These are phyloP conservation scores for Symbiodinium natans DNA, from an alignment of 73 alveolate genomes.

Conservation along the genomic window DNA sequence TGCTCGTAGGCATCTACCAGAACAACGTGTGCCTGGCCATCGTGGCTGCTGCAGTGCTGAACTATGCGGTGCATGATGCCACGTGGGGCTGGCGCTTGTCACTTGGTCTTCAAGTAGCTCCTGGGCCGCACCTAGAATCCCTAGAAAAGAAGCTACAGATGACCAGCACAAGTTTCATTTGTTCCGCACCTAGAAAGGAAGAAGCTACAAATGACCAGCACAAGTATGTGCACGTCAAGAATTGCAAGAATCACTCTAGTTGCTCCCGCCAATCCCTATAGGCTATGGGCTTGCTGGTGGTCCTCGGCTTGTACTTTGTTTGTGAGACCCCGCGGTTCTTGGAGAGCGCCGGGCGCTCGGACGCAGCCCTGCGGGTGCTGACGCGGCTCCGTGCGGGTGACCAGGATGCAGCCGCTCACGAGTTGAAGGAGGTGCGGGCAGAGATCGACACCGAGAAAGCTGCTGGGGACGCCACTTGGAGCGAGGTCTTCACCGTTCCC, in stretches of 20 bases:
- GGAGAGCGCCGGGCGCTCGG: constrained; percentile 5
- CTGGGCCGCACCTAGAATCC: not conserved
- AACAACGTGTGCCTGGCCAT: constrained; percentile 71
- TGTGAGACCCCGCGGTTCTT: constrained; percentile 68
- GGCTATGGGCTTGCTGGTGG: constrained; percentile 16
- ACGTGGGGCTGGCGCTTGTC: constrained; percentile 50
- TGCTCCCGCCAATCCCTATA: no score
- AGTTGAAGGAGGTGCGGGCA: constrained; percentile 24
- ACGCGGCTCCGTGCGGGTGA: constrained; percentile 27
- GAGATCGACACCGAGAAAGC: constrained; percentile 24
- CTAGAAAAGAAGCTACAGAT: not conserved
- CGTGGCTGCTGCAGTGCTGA: constrained; percentile 62
- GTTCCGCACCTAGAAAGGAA: no score
- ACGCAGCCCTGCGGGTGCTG: not conserved
- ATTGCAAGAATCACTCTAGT: no score
- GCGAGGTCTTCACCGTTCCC: constrained; percentile 46
- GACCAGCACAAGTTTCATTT: no score
- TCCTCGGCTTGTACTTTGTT: constrained; percentile 30
- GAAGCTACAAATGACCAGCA: no score
- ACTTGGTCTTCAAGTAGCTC: not conserved
- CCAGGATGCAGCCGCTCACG: no score
- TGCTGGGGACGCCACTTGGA: constrained; percentile 44
- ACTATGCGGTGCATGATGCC: constrained; percentile 33
- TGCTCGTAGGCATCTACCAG: constrained; percentile 63
- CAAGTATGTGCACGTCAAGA: no score